phyloP scores from a whole-genome alignment of 768 basidiomycete species.

The Xanthoconium purpureum region DNA sequence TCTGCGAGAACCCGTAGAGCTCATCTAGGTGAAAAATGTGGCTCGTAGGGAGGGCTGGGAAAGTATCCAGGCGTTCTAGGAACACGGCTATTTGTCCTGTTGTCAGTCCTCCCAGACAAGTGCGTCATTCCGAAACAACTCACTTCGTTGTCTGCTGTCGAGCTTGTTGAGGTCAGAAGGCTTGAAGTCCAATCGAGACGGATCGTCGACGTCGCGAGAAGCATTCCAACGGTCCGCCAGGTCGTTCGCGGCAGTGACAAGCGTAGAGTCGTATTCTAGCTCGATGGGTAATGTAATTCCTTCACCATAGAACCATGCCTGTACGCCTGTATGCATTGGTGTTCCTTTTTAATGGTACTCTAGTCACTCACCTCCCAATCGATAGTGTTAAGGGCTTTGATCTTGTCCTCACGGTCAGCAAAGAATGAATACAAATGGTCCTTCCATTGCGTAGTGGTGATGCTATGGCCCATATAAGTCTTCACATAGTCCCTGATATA shows the following conservation, averaged over 20 bases:
- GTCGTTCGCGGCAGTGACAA: constrained; percentile 49
- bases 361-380: constrained; percentile 51
- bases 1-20: constrained; percentile 42
- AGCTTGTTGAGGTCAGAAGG: constrained; percentile 45
- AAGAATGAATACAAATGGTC: constrained; percentile 55
- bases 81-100: constrained; percentile 43
- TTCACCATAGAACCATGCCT: constrained; percentile 59
- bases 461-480: constrained; percentile 54
- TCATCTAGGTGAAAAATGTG: constrained; percentile 43
- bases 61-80: constrained; percentile 48
- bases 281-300: constrained; percentile 47
- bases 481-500: constrained; percentile 41
- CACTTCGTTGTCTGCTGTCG: constrained; percentile 51
- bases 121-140: background rate
- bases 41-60: constrained; percentile 39
- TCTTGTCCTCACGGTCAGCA: constrained; percentile 39
- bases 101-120: no score
- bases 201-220: constrained; percentile 36
- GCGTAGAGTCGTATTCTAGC: constrained; percentile 50
- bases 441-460: constrained; percentile 58
- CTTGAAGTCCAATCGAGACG: constrained; percentile 39
- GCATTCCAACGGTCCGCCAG: constrained; percentile 53
- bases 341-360: background rate
- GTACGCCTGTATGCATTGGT: background rate
- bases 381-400: constrained; percentile 45